Evolutionary conservation across 2,329 filamentous ascomycete genomes (phyloP).

Genomic region (Fragosphaeria purpurea): DNA sequence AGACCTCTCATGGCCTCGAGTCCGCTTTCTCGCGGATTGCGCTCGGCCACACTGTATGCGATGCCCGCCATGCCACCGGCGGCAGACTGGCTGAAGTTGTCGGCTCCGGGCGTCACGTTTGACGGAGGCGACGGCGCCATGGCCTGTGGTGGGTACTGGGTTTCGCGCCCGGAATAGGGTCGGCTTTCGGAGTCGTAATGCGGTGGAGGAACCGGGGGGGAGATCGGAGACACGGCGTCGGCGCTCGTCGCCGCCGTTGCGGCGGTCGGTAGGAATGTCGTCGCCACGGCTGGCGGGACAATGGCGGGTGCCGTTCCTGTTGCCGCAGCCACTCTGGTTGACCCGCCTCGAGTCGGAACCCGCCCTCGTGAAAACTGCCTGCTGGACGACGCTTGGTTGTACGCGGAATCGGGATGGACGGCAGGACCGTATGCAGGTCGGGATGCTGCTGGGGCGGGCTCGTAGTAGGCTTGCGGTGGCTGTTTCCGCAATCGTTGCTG

Average conservation of each 20-base stretch:
- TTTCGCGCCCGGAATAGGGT: not conserved
- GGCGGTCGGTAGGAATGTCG: too few relatives aligned
- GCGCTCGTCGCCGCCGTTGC: too few relatives aligned
- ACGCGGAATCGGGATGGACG: constrained; percentile 28
- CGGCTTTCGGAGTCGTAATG: constrained; percentile 4
- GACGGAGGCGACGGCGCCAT: constrained; percentile 18
- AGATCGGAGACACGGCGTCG: constrained; percentile 15
- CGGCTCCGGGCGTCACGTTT: constrained; percentile 50
- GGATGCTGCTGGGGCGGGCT: constrained; percentile 7
- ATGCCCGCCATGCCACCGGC: constrained; percentile 59
- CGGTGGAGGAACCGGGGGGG: constrained; percentile 17
- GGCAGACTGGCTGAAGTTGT: constrained; percentile 55
- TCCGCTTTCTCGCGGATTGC: constrained; percentile 54
- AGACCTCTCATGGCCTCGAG: constrained; percentile 46
- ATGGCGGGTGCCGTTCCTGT: not conserved
- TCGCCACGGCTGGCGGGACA: not conserved
- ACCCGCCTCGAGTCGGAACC: constrained; percentile 9
- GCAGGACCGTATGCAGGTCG: constrained; percentile 8
- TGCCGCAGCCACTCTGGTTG: constrained; percentile 8
- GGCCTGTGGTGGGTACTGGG: not conserved
- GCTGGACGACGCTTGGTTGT: constrained; percentile 7
- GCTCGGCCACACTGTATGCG: constrained; percentile 55
- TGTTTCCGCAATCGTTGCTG: constrained; percentile 1
- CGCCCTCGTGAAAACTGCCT: too few relatives aligned
- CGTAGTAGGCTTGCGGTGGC: constrained; percentile 13